A percentile compares a stretch with the other conserved stretches of the same genome.
phyloP scores from a whole-genome alignment of 1,139 yeast genomes.

The Taphrina deformans region DNA sequence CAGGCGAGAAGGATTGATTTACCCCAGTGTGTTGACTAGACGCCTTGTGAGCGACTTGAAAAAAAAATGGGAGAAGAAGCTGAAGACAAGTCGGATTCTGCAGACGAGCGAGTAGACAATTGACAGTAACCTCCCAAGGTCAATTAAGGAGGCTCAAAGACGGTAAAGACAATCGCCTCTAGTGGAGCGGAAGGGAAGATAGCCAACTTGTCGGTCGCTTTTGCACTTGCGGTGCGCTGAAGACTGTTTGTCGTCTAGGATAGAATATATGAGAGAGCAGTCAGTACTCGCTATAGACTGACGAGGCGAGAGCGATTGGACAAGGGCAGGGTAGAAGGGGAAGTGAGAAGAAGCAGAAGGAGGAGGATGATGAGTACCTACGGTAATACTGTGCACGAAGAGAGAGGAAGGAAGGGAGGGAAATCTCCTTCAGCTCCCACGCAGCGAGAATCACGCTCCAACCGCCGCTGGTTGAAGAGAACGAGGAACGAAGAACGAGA shows the following conservation, averaged over 20 bases:
- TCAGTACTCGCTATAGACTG: neutral
- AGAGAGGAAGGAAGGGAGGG: too few species aligned
- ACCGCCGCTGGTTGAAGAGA: too few species aligned
- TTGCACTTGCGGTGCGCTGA: slow-evolving; percentile 9
- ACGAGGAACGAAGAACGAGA: too few species aligned
- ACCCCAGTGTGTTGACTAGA: slow-evolving; percentile 29
- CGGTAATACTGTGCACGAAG: too few species aligned
- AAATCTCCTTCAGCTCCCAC: too few species aligned
- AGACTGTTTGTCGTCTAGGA: neutral
- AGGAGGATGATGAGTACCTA: too few species aligned
- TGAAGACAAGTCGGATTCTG: too few species aligned
- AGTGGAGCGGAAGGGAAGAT: neutral
- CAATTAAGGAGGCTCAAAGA: slow-evolving; percentile 33
- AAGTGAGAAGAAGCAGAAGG: too few species aligned
- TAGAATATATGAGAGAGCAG: neutral
- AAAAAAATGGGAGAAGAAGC: too few species aligned
- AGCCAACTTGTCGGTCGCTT: slow-evolving; percentile 15
- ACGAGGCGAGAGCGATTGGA: too few species aligned
- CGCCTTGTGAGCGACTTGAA: slow-evolving; percentile 34
- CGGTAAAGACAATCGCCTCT: slow-evolving; percentile 6
- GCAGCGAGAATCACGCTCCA: too few species aligned
- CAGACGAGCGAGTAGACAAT: neutral
- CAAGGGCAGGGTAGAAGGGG: neutral
- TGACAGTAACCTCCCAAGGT: slow-evolving; percentile 4
- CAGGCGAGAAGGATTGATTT: slow-evolving; percentile 12